Evolutionary conservation across 768 basidiomycete genomes (phyloP).

Genomic region (Tulasnella sp.): DNA sequence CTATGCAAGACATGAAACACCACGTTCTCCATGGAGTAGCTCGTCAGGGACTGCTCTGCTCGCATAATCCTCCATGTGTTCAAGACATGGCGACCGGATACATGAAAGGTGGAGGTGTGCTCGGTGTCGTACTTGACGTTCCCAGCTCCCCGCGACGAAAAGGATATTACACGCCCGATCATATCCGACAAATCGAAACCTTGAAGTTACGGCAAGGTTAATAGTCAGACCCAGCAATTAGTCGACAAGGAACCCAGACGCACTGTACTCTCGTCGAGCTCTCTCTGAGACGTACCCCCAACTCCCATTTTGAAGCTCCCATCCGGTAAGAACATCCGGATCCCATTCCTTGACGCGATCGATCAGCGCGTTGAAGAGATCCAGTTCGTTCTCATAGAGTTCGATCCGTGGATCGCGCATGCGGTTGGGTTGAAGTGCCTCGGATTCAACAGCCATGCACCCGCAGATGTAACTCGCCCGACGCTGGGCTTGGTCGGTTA

Average conservation of each 20-base stretch:
- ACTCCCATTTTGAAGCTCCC: conserved; percentile 80
- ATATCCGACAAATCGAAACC: conserved; percentile 66
- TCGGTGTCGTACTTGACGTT: conserved; percentile 61
- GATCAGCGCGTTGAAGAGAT: conserved; percentile 66
- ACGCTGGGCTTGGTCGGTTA: conserved; percentile 31
- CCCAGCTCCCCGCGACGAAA: conserved; percentile 26
- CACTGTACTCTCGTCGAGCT: conserved; percentile 49
- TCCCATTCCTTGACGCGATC: conserved; percentile 71
- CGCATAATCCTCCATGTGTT: conserved; percentile 92
- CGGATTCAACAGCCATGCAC: conserved; percentile 43
- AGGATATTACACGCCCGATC: conserved; percentile 65
- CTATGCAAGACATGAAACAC: conserved; percentile 69
- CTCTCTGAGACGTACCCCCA: conserved; percentile 88
- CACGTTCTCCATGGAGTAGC: conserved; percentile 86
- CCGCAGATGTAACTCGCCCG: conserved; percentile 37
- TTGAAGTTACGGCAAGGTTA: conserved; percentile 29
- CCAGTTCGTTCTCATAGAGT: conserved; percentile 59
- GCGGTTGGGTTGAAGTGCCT: conserved; percentile 33
- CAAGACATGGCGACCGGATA: conserved; percentile 81
- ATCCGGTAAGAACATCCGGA: conserved; percentile 86
- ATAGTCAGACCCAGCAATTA: neutral
- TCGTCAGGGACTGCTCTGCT: conserved; percentile 64
- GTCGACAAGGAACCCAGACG: conserved; percentile 10
- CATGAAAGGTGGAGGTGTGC: conserved; percentile 74
- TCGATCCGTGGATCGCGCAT: conserved; percentile 43